Base-by-base conservation (phyloP, 2,329 filamentous ascomycete genomes). In the Botrytis elliptica region DNA sequence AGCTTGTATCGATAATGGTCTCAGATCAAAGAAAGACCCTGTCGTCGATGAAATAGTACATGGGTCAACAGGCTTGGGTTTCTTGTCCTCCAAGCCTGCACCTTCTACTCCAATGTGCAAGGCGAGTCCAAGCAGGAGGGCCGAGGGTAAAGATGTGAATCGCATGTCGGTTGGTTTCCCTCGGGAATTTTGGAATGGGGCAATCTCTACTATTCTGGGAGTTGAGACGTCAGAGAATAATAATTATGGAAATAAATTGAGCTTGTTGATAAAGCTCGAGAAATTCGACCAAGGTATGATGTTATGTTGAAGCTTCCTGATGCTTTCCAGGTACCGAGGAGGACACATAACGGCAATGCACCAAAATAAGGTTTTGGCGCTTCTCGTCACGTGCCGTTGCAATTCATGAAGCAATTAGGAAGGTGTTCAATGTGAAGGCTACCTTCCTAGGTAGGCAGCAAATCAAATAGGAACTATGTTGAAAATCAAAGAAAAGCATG, bases 1-100 rank as follows among this genome's bases (percentile, higher is more conserved):
- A 18, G 76, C 76, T 46, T 75, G 25, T 62, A 81, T 77, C n/a
- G 79, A 77, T 36, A 81, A 75, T 49, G 79, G 73, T 75, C 80
- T 79, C 44, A 82, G 72, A 70, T 82, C 81, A 71, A 80, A 82
- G 74, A 82, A 82, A 18, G 77, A 70, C 22, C 80, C 80, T 10
- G 71, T 78, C 33, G 78, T 62, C 36, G 78, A 80, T 25, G 77
- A 76, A 36, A 80, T 75, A 4, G 80, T 82, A 75, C 80, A 82
- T 57, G 80, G 79, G 40, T 81, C 78, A 44, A 77, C 59, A 12
- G 74, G 59, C 62, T 79, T 79, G 49, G 76, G 74, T 60, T 78
- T 74, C 70, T 77, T 77, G 33, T 79, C 75, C 62, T 79, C 77
- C 40, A 75, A 75, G 73, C 78, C 75, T 44, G 77, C 77, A 33